These are phyloP conservation scores for Leishmania major DNA, from an alignment of 208 protist genomes.

Conservation along the genomic window DNA sequence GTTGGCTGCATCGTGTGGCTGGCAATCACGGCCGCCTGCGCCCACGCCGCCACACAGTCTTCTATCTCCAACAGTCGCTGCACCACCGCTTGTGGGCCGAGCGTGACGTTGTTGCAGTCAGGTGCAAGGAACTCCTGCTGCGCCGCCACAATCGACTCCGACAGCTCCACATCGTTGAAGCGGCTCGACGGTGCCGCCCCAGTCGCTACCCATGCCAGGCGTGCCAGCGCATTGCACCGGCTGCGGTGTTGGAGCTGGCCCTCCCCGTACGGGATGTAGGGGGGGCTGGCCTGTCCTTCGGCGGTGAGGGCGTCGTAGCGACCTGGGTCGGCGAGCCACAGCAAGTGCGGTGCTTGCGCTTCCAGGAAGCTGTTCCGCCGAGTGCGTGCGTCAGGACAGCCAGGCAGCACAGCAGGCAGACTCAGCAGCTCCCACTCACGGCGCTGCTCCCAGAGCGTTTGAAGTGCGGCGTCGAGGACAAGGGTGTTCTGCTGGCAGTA, in stretches of 20 bases:
- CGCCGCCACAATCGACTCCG: conserved; percentile 41
- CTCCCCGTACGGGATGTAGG: conserved; percentile 57
- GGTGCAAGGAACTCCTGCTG: conserved; percentile 58
- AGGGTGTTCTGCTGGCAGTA: conserved; percentile 58
- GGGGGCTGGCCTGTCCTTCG: conserved; percentile 38
- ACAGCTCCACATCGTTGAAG: conserved; percentile 47
- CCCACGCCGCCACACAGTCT: conserved; percentile 61
- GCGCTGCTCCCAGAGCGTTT: conserved; percentile 44
- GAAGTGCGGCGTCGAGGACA: conserved; percentile 54
- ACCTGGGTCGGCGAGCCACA: conserved; percentile 66
- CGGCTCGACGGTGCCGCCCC: conserved; percentile 35
- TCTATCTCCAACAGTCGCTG: conserved; percentile 58
- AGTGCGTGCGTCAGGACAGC: conserved; percentile 24
- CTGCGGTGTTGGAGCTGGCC: conserved; percentile 51
- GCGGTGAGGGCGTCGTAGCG: conserved; percentile 59
- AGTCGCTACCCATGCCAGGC: conserved; percentile 58
- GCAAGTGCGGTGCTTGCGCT: conserved; percentile 67
- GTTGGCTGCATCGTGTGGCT: conserved; percentile 36
- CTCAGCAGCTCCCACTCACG: conserved; percentile 82
- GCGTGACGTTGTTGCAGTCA: conserved; percentile 26
- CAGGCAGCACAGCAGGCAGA: conserved; percentile 56
- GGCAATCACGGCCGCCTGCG: conserved; percentile 54
- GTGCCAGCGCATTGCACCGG: conserved; percentile 58
- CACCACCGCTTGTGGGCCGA: conserved; percentile 60
- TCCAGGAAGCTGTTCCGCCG: conserved; percentile 64